A percentile compares a stretch with the other conserved stretches of the same genome.
Conservation (phyloP, 306 rosid species). For the Urtica urens region DNA sequence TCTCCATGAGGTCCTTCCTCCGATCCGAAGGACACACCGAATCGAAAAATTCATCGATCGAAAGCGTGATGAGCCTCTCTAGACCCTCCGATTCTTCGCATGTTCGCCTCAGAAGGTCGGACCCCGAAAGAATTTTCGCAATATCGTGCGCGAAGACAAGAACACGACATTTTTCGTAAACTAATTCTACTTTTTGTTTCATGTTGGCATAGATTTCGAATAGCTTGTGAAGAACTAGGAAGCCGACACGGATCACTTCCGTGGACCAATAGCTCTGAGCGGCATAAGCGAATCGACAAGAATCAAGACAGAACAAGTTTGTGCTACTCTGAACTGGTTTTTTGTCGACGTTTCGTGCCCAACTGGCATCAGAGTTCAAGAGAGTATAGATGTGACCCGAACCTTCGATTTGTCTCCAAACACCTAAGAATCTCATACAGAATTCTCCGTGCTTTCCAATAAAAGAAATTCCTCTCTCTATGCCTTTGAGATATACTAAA, state of each 20-base stretch:
- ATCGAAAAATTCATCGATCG: slow-evolving; percentile 16
- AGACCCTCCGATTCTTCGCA: slow-evolving; percentile 6
- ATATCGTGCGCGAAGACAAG: slow-evolving; percentile 34
- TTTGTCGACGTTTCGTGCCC: slow-evolving; percentile 32
- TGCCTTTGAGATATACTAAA: slow-evolving; percentile 24
- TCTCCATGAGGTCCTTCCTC: slow-evolving; percentile 20
- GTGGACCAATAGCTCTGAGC: slow-evolving; percentile 49
- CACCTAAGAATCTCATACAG: slow-evolving; percentile 49
- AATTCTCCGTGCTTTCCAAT: slow-evolving; percentile 24
- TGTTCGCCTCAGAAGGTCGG: slow-evolving; percentile 8
- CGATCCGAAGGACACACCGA: slow-evolving; percentile 30
- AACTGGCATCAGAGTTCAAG: slow-evolving; percentile 46
- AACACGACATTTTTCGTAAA: slow-evolving; percentile 19
- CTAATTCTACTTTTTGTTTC: slow-evolving; percentile 5
- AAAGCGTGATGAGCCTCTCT: slow-evolving; percentile 4
- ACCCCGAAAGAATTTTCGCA: slow-evolving; percentile 34
- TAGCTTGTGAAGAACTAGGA: slow-evolving; percentile 37
- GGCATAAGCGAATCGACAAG: slow-evolving; percentile 19
- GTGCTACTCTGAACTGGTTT: slow-evolving; percentile 18
- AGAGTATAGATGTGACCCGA: slow-evolving; percentile 19
- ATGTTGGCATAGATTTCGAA: slow-evolving; percentile 22
- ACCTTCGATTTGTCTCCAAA: slow-evolving; percentile 19
- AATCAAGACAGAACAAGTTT: slow-evolving; percentile 27
- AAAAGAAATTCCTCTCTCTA: slow-evolving; percentile 22
- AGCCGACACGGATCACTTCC: slow-evolving; percentile 39